phyloP scores from a whole-genome alignment of 768 basidiomycete genomes.

The Amanita pallidorosea region DNA sequence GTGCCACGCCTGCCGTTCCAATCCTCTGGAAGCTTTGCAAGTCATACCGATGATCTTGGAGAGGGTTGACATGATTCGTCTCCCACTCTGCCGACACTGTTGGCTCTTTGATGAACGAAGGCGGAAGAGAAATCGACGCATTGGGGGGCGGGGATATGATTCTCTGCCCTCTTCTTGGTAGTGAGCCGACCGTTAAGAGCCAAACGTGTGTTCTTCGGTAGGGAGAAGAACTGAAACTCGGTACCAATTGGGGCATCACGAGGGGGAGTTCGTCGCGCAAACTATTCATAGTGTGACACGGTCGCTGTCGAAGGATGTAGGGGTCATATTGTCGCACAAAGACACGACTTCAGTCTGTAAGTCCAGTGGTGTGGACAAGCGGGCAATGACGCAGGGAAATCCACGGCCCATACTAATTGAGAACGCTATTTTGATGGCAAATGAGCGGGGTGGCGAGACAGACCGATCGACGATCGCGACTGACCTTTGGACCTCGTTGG shows the following conservation, averaged over 20 bases:
- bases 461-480: background rate
- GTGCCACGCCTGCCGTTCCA: conserved; percentile 70
- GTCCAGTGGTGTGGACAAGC: background rate
- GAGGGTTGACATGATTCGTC: conserved; percentile 70
- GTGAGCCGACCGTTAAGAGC: conserved; percentile 32
- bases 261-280: conserved; percentile 25
- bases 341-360: conserved; percentile 18
- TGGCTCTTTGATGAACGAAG: conserved; percentile 69
- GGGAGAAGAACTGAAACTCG: conserved; percentile 46
- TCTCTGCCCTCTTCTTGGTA: conserved; percentile 53
- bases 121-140: conserved; percentile 78
- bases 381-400: background rate
- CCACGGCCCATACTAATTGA: conserved; percentile 7
- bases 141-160: conserved; percentile 74
- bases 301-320: conserved; percentile 36
- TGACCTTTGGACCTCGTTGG: conserved; percentile 1
- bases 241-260: conserved; percentile 16
- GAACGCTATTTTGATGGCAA: conserved; percentile 2
- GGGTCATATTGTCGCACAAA: conserved; percentile 52
- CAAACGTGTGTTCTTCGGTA: conserved; percentile 15
- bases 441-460: background rate
- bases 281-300: background rate
- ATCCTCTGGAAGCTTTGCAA: conserved; percentile 64
- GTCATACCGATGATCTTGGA: conserved; percentile 78
- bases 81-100: conserved; percentile 68